Conservation (phyloP, 176 grass and related monocot species). For the Aegilops sharonensis region DNA sequence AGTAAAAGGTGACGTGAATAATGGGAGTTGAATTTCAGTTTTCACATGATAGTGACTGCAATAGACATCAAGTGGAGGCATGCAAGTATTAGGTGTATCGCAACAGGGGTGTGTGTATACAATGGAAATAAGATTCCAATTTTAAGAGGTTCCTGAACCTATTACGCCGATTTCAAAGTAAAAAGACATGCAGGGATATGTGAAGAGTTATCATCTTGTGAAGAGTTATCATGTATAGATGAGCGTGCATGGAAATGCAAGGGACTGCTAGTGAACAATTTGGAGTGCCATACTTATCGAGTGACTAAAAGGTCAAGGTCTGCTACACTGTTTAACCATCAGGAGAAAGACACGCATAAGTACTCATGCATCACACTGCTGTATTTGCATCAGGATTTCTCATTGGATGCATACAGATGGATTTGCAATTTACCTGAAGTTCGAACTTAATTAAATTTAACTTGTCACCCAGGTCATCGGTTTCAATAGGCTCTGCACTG, state of each 20-base stretch:
- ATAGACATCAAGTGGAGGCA: background rate
- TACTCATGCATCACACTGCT: background rate
- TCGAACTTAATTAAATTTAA: slow-evolving; percentile 73
- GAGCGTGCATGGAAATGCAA: background rate
- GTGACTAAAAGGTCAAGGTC: background rate
- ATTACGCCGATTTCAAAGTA: background rate
- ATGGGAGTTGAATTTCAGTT: background rate
- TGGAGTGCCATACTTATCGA: background rate
- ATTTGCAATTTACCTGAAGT: slow-evolving; percentile 63
- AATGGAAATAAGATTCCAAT: background rate
- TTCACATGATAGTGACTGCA: background rate
- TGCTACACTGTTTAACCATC: background rate
- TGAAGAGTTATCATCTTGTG: background rate
- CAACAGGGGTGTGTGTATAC: background rate
- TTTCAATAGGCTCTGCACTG: slow-evolving; percentile 51
- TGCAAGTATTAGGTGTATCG: background rate
- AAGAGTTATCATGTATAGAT: background rate
- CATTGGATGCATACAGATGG: slow-evolving; percentile 1
- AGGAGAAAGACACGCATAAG: background rate
- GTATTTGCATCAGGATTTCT: slow-evolving; percentile 13
- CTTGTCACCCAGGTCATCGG: slow-evolving; percentile 34
- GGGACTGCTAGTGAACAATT: background rate
- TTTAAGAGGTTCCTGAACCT: background rate
- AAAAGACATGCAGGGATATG: background rate
- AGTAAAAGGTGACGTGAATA: background rate